phyloP scores from a whole-genome alignment of 768 basidiomycete genomes.

The Sutorius australiensis region DNA sequence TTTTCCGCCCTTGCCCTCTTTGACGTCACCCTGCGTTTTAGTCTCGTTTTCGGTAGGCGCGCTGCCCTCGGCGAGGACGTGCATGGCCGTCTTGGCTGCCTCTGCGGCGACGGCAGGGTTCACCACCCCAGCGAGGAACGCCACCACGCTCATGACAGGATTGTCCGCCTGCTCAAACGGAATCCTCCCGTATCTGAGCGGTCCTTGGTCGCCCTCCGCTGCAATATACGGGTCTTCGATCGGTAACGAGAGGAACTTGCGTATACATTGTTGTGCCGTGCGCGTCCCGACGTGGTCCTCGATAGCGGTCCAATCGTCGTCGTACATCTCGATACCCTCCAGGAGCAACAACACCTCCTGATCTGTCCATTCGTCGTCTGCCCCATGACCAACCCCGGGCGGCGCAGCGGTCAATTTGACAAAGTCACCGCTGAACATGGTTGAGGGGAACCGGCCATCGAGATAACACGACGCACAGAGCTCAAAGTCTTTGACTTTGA shows the following conservation, averaged over 20 bases:
- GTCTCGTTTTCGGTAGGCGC: slow-evolving; percentile 37
- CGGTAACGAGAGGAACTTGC: slow-evolving; percentile 91
- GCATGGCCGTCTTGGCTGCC: slow-evolving; percentile 87
- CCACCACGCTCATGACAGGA: slow-evolving; percentile 97
- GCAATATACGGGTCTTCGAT: slow-evolving; percentile 94
- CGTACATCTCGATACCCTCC: slow-evolving; percentile 98
- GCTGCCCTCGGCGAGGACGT: slow-evolving; percentile 67
- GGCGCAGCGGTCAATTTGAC: slow-evolving; percentile 64
- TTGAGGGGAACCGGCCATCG: slow-evolving; percentile 93
- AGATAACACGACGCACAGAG: slow-evolving; percentile 92
- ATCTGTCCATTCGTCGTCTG: slow-evolving; percentile 80
- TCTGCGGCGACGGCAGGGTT: slow-evolving; percentile 88
- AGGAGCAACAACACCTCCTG: slow-evolving; percentile 84
- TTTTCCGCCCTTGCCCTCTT: slow-evolving; percentile 37
- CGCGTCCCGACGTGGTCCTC: slow-evolving; percentile 92
- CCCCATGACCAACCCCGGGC: slow-evolving; percentile 33
- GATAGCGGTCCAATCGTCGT: slow-evolving; percentile 93
- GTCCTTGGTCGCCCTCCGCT: slow-evolving; percentile 70
- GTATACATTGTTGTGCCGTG: slow-evolving; percentile 90
- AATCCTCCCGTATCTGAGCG: slow-evolving; percentile 69
- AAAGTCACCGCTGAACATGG: slow-evolving; percentile 97
- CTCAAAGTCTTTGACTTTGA: slow-evolving; percentile 89
- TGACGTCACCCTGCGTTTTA: slow-evolving; percentile 23
- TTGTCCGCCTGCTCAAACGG: slow-evolving; percentile 96
- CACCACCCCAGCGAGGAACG: slow-evolving; percentile 92